Percentiles rank a stretch among this genome's conserved stretches.
Evolutionary conservation across 1,139 yeast genomes (phyloP).

Genomic region (Zygoascus meyerae): DNA sequence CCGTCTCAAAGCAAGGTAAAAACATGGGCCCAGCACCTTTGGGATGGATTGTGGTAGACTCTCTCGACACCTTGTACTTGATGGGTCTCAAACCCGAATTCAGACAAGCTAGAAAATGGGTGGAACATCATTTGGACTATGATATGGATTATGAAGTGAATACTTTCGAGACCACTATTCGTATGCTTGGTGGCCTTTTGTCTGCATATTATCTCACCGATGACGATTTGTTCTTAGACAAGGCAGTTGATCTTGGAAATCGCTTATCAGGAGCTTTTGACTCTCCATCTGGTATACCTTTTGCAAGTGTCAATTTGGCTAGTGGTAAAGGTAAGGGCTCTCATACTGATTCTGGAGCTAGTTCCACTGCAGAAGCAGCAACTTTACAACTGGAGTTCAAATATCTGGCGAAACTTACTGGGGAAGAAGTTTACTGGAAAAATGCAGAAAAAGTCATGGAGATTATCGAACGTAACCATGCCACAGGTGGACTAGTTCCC

Average conservation of each 20-base stretch:
- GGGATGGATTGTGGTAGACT: conserved; percentile 94
- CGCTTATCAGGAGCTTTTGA: conserved; percentile 60
- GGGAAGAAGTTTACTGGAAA: conserved; percentile 73
- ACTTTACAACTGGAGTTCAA: conserved; percentile 87
- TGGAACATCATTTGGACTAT: conserved; percentile 50
- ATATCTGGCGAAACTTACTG: conserved; percentile 73
- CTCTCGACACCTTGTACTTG: conserved; percentile 74
- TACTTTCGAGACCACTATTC: conserved; percentile 86
- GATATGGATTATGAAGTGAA: conserved; percentile 71
- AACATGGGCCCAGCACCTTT: conserved; percentile 78
- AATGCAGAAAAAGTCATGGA: conserved; percentile 65
- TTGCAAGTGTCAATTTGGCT: conserved; percentile 66
- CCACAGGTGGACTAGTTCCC: conserved; percentile 77
- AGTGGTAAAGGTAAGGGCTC: conserved; percentile 55
- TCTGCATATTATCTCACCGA: conserved; percentile 72
- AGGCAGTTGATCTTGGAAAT: conserved; percentile 64
- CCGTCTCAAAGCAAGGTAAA: conserved; percentile 55
- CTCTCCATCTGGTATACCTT: conserved; percentile 64
- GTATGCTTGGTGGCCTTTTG: conserved; percentile 88
- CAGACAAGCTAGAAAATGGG: conserved; percentile 66
- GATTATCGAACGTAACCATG: conserved; percentile 52
- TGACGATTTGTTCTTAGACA: conserved; percentile 67
- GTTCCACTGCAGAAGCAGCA: conserved; percentile 87
- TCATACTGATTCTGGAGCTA: conserved; percentile 61
- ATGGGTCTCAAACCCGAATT: conserved; percentile 73